Base-by-base conservation (phyloP, 2,329 filamentous ascomycete species). In the Cladosporium colombiae region DNA sequence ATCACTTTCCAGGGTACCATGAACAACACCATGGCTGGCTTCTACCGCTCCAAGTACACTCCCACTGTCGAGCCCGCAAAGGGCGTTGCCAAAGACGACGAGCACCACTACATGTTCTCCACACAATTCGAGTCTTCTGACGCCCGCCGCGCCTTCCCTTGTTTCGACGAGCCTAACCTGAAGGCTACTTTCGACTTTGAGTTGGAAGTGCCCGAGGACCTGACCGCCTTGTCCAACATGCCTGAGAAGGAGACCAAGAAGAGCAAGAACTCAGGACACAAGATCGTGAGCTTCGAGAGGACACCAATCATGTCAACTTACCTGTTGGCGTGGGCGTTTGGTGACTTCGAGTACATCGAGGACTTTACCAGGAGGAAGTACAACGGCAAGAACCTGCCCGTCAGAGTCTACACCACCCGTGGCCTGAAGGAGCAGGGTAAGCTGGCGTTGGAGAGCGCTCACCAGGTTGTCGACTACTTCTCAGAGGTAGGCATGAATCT, bases 101-200 rank as follows among this genome's bases (percentile, higher is more conserved):
- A 88, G 64, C 82, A 85, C 72, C 82, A 88, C 75, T 88, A 80
- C 86, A 89, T 83, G 86, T 88, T 97, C 79, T 96, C 92, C 82
- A 99, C 95, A 58, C 95, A 99, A 78, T 99, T 99, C 76, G 95
- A 99, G 83, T 90, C 93, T 55, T 97, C 93, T 75, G 95, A 99
- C 80, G 95, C 95, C 68, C 90, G 95, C 70, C 86, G 93, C 71
- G 94, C 95, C 10, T 97, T 99, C 81, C 95, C 95, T 57, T 99
- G 95, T 82, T 98, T 98, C 75, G 95, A 99, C 76, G 95, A 99
- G 81, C 95, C 95, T 50, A 97, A 96, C 74, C 85, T 98, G 70
- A 99, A 99, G 81, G 92, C 95, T 13, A 94, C 93, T 2, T 98
- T 97, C 75, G 93, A 97, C 78, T 91, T 99, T 67, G 86, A 93